Conservation (phyloP, 2,329 filamentous ascomycete species). For the Neoarthrinium moseri region DNA sequence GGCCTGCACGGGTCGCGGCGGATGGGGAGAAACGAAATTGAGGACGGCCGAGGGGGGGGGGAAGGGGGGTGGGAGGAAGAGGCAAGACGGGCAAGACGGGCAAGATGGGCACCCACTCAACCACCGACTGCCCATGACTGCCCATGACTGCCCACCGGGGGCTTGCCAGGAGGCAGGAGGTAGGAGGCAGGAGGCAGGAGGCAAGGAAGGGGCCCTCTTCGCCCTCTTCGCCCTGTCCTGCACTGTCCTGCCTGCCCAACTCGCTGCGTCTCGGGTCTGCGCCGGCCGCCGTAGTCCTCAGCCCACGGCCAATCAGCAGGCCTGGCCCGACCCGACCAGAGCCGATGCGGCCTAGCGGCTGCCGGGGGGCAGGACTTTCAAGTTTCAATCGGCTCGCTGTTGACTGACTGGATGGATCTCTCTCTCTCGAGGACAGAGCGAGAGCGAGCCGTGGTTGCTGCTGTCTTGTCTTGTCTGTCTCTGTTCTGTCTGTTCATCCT, state of each 20-base stretch:
- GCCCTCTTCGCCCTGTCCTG: neutral
- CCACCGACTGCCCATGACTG: neutral
- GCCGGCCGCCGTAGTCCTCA: slow-evolving; percentile 1
- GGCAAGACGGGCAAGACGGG: too few relatives aligned
- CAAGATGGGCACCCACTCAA: neutral
- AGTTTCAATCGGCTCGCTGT: slow-evolving; percentile 1
- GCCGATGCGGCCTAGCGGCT: neutral
- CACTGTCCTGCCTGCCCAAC: neutral
- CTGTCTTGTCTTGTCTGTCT: neutral
- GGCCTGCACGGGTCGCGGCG: too few relatives aligned
- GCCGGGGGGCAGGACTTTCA: slow-evolving; percentile 2
- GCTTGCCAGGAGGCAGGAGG: too few relatives aligned
- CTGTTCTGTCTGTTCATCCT: neutral
- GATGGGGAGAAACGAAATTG: slow-evolving; percentile 6
- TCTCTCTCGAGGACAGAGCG: neutral
- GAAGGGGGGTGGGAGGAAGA: too few relatives aligned
- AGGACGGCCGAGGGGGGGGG: too few relatives aligned
- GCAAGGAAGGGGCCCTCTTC: neutral
- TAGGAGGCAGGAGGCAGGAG: neutral
- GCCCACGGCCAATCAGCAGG: slow-evolving; percentile 6
- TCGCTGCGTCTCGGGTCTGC: slow-evolving; percentile 1
- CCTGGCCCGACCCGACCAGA: too few relatives aligned
- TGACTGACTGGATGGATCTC: neutral
- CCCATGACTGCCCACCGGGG: too few relatives aligned
- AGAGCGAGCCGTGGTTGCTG: neutral